Evolutionary conservation across 2,329 filamentous ascomycete species (phyloP), one percentile per base, ranked within the genome.

Genomic region (Ciborinia camelliae): DNA sequence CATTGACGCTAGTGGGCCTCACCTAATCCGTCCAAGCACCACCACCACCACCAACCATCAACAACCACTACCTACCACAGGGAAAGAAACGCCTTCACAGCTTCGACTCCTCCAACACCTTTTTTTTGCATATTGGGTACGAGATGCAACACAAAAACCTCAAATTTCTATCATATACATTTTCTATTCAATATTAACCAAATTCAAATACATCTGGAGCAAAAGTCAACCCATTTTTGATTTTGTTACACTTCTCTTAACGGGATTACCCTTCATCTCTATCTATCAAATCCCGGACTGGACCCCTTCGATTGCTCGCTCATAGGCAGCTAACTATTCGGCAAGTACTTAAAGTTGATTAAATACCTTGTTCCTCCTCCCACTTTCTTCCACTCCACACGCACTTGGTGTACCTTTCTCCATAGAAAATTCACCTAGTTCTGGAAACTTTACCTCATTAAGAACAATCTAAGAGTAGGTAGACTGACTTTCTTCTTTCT

Each of bases 401-500:
- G 37, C 39, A 45, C 39, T 45, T 10, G 54, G 54, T 32, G 1
- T 58, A 58, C 26, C 23, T 32, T 62, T 62, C 59, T 53, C 47
- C 59, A 62, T 52, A 52, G 48, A 53, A 53, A 30, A 23, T 32
- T n/a, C n/a, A n/a, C n/a, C n/a, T 10, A 23, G 26, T 41, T 41
- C 45, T 20, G 35, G 32, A 14, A 37, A 32, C 37, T 39, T 41
- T 43, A 32, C 20, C 39, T 37, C 48, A 53, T 52, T 26, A 62
- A 62, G 59, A 23, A 26, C 20, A n/a, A n/a, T n/a, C n/a, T 37
- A 32, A 60, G 50, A 26, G 57, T 60, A 60, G 57, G 57, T 7
- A 3, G 2, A n/a, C n/a, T n/a, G n/a, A n/a, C n/a, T n/a, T n/a
- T 18, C 58, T 20, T 37, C 57, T 60, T 23, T 41, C n/a, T 26